phyloP scores from a whole-genome alignment of 2,329 filamentous ascomycete species.

The Beauveria medogensis region DNA sequence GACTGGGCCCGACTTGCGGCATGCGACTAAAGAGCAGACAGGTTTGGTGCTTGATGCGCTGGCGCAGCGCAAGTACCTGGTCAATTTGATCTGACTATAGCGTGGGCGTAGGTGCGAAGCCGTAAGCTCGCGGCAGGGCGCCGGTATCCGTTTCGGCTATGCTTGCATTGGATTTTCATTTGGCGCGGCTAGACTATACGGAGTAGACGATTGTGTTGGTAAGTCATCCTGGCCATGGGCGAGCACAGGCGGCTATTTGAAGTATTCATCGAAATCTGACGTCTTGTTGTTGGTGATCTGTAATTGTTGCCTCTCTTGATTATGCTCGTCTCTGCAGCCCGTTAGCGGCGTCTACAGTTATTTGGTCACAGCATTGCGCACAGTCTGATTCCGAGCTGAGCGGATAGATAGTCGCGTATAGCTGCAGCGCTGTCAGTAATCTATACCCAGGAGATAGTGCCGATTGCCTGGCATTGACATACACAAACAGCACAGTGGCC shows the following conservation, averaged over 20 bases:
- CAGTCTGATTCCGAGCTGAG: conserved; percentile 27
- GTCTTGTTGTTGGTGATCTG: not conserved
- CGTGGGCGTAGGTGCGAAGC: not conserved
- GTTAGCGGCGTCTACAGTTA: not conserved
- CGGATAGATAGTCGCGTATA: conserved; percentile 35
- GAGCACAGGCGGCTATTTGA: no score
- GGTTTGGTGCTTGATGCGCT: not conserved
- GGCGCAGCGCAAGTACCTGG: not conserved
- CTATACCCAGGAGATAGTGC: not conserved
- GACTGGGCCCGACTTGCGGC: not conserved
- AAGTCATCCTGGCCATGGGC: not conserved
- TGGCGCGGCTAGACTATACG: not conserved
- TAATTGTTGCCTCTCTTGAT: not conserved
- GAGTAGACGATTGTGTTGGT: not conserved
- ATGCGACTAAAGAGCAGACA: not conserved
- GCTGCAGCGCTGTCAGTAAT: conserved; percentile 16
- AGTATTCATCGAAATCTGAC: not conserved
- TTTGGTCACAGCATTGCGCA: conserved; percentile 12
- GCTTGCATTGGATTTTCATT: not conserved
- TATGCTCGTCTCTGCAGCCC: not conserved
- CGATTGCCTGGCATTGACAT: conserved; percentile 13
- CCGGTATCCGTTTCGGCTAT: not conserved
- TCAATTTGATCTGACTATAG: not conserved
- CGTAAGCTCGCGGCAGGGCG: not conserved
- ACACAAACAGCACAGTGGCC: conserved; percentile 43